phyloP scores from a whole-genome alignment of 1,284 basidiomycete genomes.

The Ganoderma meredithae region DNA sequence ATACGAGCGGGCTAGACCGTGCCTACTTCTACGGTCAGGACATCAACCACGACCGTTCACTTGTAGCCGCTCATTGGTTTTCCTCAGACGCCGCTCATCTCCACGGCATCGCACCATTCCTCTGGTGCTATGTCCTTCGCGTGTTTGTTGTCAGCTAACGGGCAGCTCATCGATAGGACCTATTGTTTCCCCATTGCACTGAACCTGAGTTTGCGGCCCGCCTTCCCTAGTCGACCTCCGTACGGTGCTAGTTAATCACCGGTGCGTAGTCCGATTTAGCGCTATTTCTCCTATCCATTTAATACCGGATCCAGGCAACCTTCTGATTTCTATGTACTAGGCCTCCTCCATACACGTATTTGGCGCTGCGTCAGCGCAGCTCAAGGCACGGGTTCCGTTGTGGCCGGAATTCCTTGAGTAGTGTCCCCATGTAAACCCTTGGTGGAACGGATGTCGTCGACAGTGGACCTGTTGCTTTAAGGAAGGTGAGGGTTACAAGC shows the following conservation, averaged over 20 bases:
- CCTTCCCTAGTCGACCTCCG: not conserved
- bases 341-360: not conserved
- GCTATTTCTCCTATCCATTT: not conserved
- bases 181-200: too few relatives aligned
- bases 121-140: not conserved
- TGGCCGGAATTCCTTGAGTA: not conserved
- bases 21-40: not conserved
- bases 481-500: not conserved
- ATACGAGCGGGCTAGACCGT: not conserved
- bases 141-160: not conserved
- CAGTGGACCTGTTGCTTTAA: not conserved
- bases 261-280: slow-evolving; percentile 3
- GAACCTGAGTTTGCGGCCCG: too few relatives aligned
- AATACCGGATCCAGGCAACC: not conserved
- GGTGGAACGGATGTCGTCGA: not conserved
- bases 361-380: not conserved
- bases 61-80: slow-evolving; percentile 14
- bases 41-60: not conserved
- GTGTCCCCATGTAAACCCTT: not conserved
- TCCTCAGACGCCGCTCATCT: slow-evolving; percentile 13
- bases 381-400: not conserved
- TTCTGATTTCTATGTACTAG: not conserved
- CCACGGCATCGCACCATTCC: slow-evolving; percentile 7
- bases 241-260: slow-evolving; percentile 10
- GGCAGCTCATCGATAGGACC: too few relatives aligned